phyloP scores from a whole-genome alignment of 2,329 filamentous ascomycete species.

The Colletotrichum sidae region DNA sequence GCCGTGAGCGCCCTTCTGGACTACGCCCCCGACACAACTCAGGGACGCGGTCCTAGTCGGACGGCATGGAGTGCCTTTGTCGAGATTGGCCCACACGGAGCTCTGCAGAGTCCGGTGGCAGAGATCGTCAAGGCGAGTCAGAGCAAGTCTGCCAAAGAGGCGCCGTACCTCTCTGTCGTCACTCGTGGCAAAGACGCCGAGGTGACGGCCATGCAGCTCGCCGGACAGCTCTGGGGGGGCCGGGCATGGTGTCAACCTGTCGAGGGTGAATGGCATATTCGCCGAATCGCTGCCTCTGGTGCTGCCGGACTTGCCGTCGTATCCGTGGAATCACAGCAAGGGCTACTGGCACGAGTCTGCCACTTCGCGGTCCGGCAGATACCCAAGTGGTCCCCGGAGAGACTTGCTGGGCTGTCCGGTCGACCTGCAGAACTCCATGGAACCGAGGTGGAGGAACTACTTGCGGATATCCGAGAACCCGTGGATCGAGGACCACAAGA shows the following conservation, averaged over 20 bases:
- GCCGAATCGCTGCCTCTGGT: conserved; percentile 28
- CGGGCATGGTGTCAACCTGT: conserved; percentile 42
- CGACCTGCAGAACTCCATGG: conserved; percentile 2
- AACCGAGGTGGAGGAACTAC: conserved; percentile 30
- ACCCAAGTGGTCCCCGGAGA: conserved; percentile 1
- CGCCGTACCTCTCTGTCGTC: conserved; percentile 43
- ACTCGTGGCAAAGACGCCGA: conserved; percentile 41
- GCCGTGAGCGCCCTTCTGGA: conserved; percentile 9
- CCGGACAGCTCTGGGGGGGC: conserved; percentile 7
- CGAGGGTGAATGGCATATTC: conserved; percentile 45
- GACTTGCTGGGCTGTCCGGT: conserved; percentile 20
- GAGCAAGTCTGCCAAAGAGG: conserved; percentile 34
- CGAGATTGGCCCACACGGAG: conserved; percentile 52
- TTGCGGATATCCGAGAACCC: conserved; percentile 49
- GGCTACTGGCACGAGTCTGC: conserved; percentile 34
- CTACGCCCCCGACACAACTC: neutral
- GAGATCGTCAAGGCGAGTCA: conserved; percentile 57
- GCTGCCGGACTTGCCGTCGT: conserved; percentile 37
- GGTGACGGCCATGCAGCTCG: conserved; percentile 41
- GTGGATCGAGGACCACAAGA: conserved; percentile 59
- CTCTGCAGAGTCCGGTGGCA: conserved; percentile 52
- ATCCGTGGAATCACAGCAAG: conserved; percentile 37
- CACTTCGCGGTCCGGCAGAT: neutral
- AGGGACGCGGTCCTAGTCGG: conserved; percentile 26
- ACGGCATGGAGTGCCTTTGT: conserved; percentile 35